Conservation (phyloP, 2,329 filamentous ascomycete genomes). For the Exserohilum turcica region DNA sequence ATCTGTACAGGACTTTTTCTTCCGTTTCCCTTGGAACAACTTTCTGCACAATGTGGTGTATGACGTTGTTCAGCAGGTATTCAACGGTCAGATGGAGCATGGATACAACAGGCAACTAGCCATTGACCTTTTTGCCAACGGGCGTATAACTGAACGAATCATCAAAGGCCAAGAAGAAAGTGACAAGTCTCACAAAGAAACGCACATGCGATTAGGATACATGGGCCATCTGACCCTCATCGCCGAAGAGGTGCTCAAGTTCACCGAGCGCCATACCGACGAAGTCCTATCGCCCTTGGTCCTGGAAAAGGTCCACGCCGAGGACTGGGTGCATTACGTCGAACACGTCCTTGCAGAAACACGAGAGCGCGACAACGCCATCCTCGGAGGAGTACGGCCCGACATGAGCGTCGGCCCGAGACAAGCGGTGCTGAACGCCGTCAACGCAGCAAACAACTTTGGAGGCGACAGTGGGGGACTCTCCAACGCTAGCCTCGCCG, state of each 20-base stretch:
- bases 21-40: constrained; percentile 98
- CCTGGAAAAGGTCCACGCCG: constrained; percentile 84
- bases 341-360: constrained; percentile 93
- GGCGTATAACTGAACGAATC: constrained; percentile 87
- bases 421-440: constrained; percentile 66
- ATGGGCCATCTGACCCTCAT: constrained; percentile 98
- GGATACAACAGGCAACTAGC: constrained; percentile 90
- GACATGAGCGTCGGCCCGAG: constrained; percentile 85
- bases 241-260: constrained; percentile 97
- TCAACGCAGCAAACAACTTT: constrained; percentile 62
- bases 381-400: constrained; percentile 90
- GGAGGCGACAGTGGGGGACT: constrained; percentile 56
- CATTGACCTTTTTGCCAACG: constrained; percentile 89
- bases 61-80: constrained; percentile 97
- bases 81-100: constrained; percentile 96
- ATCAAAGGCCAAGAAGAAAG: constrained; percentile 87
- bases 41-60: constrained; percentile 99
- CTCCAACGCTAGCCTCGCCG: constrained; percentile 80
- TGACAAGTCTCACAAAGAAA: constrained; percentile 81
- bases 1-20: constrained; percentile 83
- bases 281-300: constrained; percentile 84
- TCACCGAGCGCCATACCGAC: constrained; percentile 89
- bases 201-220: constrained; percentile 91
- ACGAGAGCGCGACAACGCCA: constrained; percentile 95
- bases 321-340: constrained; percentile 92